Base-by-base conservation (phyloP, 2,329 filamentous ascomycete species). In the Beauveria pseudobassiana region DNA sequence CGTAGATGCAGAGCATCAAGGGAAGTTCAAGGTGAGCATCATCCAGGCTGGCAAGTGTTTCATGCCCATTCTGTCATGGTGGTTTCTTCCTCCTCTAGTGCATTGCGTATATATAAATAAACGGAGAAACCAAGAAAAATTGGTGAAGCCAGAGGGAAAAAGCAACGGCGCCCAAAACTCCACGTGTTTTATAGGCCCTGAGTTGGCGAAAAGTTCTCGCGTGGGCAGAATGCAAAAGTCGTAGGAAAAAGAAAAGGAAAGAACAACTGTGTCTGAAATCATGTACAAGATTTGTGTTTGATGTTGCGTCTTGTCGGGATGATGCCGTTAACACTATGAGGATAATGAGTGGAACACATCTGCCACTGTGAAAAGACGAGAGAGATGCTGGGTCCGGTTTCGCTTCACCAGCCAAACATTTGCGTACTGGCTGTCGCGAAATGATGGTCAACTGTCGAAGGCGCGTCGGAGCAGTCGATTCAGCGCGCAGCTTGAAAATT, bases 151-250 rank as follows among this genome's bases (percentile, higher is more conserved):
- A 55, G 46, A 38, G 45, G 2, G 18, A 38, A 45, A 52, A 34
- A 51, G n/a, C 34, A 38, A 45, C 26, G 34, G 14, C 57, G 57
- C 57, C 46, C 22, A 56, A 34, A 63, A 55, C 28, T 40, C 58
- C 49, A 30, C 26, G 24, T 51, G n/a, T 45, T 48, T 60, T 20
- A 52, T 60, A 53, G 28, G 34, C 49, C 58, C 8, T 46, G 18
- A 2, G 5, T 45, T 22, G 57, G 40, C 45, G 22, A 20, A 9
- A 34, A 4, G 28, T 22, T 16, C 2, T 34, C 49, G n/a, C 24
- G n/a, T n/a, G 26, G 49, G 7, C 34, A 16, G 5, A 38, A 38
- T 43, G 42, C 42, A 43, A 43, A 43, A 43, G 18, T 38, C 12
- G 5, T 38, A 16, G 26, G 40, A 10, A 4, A 26, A n/a, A n/a